Conservation (phyloP, 495 filamentous ascomycete genomes). For the Lophium mytilinum region DNA sequence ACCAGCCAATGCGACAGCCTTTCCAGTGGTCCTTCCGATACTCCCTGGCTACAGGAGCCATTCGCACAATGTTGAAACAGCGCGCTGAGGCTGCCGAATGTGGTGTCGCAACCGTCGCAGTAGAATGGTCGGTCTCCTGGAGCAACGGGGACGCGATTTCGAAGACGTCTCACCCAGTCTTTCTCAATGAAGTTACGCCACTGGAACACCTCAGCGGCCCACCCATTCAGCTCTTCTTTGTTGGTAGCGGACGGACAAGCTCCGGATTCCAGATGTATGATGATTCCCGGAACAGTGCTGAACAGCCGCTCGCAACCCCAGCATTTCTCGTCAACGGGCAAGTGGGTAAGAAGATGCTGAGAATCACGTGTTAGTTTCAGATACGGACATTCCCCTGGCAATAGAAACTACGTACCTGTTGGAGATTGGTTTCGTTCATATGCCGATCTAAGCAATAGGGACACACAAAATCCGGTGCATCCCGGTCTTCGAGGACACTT, state of each 20-base stretch:
- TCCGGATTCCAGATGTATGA: conserved; percentile 9
- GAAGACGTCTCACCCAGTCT: not conserved
- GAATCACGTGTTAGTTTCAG: not conserved
- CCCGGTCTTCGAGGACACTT: no score
- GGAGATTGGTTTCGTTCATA: not conserved
- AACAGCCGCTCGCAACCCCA: conserved; percentile 2
- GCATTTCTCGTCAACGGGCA: not conserved
- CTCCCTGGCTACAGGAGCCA: not conserved
- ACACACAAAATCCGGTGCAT: not conserved
- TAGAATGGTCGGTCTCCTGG: not conserved
- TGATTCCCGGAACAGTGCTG: conserved; percentile 1
- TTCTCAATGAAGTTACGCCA: not conserved
- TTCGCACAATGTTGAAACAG: conserved; percentile 5
- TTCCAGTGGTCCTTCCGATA: not conserved
- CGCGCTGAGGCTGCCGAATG: not conserved
- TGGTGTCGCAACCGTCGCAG: not conserved
- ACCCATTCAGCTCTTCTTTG: not conserved
- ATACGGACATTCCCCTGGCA: not conserved
- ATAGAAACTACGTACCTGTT: not conserved
- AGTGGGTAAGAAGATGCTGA: conserved; percentile 1
- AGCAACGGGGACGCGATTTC: not conserved
- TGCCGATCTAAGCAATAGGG: not conserved
- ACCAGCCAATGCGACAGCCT: not conserved
- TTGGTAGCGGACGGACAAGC: not conserved
- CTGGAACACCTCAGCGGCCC: conserved; percentile 1